Evolutionary conservation across 2,329 filamentous ascomycete species (phyloP).

Genomic region (Penicillium thymicola): DNA sequence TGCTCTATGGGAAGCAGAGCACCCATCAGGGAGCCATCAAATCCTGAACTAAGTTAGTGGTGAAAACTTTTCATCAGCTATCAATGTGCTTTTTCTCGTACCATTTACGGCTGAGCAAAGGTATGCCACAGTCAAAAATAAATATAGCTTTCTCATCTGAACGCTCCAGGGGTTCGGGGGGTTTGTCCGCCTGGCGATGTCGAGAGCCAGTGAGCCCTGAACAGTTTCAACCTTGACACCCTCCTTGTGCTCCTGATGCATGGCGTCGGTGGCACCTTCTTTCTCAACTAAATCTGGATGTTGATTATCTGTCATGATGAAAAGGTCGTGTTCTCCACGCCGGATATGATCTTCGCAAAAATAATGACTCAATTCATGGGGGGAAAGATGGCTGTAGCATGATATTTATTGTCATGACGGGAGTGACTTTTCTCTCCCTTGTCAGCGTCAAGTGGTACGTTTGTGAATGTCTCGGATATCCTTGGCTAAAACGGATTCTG

Average conservation of each 20-base stretch:
- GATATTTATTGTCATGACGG: neutral
- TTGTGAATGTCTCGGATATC: neutral
- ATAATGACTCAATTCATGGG: neutral
- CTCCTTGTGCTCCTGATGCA: constrained; percentile 3
- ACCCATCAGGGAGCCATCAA: constrained; percentile 13
- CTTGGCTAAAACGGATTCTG: neutral
- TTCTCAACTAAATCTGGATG: neutral
- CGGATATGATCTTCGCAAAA: neutral
- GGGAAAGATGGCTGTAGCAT: neutral
- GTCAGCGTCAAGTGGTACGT: neutral
- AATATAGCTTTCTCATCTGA: constrained; percentile 8
- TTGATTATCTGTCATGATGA: neutral
- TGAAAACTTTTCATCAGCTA: neutral
- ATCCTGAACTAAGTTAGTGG: constrained; percentile 2
- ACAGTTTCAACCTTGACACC: constrained; percentile 9
- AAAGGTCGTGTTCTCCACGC: neutral
- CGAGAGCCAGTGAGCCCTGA: constrained; percentile 11
- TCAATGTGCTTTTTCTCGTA: neutral
- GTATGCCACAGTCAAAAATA: constrained; percentile 5
- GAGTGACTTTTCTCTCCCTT: neutral
- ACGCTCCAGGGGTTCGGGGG: constrained; percentile 10
- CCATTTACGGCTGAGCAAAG: constrained; percentile 9
- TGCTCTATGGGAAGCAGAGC: constrained; percentile 10
- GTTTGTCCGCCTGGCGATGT: constrained; percentile 3
- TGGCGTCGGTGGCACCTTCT: neutral